phyloP scores from a whole-genome alignment of 2,329 filamentous ascomycete genomes.

The Cercospora sesami region DNA sequence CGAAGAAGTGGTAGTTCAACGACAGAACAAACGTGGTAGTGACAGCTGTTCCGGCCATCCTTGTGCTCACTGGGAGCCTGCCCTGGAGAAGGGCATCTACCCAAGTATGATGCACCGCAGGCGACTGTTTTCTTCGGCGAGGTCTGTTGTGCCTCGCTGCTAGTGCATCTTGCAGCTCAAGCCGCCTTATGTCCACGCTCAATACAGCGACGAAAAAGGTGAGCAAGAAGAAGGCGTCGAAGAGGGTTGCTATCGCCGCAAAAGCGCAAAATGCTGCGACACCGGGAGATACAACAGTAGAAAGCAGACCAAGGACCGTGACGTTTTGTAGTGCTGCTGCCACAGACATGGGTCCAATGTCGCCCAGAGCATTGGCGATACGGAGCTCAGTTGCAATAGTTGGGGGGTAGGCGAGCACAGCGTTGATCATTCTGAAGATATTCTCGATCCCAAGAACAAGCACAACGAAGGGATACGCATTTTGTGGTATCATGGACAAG shows the following conservation, averaged over 20 bases:
- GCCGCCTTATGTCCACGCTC: constrained; percentile 74
- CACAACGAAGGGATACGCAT: constrained; percentile 74
- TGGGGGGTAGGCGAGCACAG: constrained; percentile 69
- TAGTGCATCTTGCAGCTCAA: constrained; percentile 73
- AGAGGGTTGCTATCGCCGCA: constrained; percentile 69
- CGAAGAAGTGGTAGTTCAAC: constrained; percentile 77
- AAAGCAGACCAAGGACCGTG: constrained; percentile 64
- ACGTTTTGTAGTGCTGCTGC: constrained; percentile 69
- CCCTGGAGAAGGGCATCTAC: constrained; percentile 62
- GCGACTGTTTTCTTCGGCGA: constrained; percentile 28
- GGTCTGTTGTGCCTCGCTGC: constrained; percentile 41
- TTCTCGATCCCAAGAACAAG: constrained; percentile 76
- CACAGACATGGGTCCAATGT: constrained; percentile 69
- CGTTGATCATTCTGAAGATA: constrained; percentile 71
- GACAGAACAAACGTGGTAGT: constrained; percentile 71
- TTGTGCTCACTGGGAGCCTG: constrained; percentile 67
- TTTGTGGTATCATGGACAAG: constrained; percentile 70
- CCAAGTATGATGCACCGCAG: constrained; percentile 54
- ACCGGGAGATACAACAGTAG: constrained; percentile 65
- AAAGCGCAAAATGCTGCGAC: constrained; percentile 76
- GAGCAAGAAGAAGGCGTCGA: constrained; percentile 75
- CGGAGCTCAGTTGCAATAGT: constrained; percentile 67
- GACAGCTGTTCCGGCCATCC: constrained; percentile 72
- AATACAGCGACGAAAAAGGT: constrained; percentile 79
- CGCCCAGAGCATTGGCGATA: constrained; percentile 71